Evolutionary conservation across 441 rosid genomes (phyloP).

Genomic region (Eruca vesicaria): DNA sequence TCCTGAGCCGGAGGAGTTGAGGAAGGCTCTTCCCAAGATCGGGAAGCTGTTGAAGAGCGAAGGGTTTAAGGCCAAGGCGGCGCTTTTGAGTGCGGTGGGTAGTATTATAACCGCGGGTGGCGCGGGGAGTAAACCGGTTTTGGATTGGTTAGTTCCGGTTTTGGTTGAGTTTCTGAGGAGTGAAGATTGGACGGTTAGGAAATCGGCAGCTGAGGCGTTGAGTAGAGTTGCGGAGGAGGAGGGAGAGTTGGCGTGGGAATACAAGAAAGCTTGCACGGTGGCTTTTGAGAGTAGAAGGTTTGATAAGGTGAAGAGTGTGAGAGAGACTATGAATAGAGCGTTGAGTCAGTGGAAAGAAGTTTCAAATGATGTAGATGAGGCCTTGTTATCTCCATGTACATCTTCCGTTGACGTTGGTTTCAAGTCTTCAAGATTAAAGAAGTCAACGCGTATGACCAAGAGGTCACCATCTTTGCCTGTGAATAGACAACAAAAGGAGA

Average conservation of each 20-base stretch:
- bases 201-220: conserved; percentile 82
- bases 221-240: conserved; percentile 57
- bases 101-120: conserved; percentile 70
- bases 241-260: conserved; percentile 57
- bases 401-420: conserved; percentile 50
- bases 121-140: conserved; percentile 52
- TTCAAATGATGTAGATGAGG: conserved; percentile 49
- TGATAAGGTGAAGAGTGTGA: conserved; percentile 88
- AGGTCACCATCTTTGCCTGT: conserved; percentile 57
- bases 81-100: conserved; percentile 64
- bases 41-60: conserved; percentile 70
- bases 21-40: conserved; percentile 67
- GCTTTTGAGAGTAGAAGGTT: conserved; percentile 71
- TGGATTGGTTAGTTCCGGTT: conserved; percentile 82
- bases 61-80: conserved; percentile 72
- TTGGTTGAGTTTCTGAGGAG: conserved; percentile 61
- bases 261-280: conserved; percentile 46
- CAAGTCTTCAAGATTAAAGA: conserved; percentile 51
- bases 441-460: conserved; percentile 39
- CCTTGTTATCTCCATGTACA: conserved; percentile 45
- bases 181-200: conserved; percentile 86
- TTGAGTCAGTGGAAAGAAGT: conserved; percentile 80
- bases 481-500: conserved; percentile 57
- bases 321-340: conserved; percentile 83
- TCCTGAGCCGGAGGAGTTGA: conserved; percentile 62